Evolutionary conservation across 768 basidiomycete species (phyloP).

Genomic region (Mrakia blollopis): DNA sequence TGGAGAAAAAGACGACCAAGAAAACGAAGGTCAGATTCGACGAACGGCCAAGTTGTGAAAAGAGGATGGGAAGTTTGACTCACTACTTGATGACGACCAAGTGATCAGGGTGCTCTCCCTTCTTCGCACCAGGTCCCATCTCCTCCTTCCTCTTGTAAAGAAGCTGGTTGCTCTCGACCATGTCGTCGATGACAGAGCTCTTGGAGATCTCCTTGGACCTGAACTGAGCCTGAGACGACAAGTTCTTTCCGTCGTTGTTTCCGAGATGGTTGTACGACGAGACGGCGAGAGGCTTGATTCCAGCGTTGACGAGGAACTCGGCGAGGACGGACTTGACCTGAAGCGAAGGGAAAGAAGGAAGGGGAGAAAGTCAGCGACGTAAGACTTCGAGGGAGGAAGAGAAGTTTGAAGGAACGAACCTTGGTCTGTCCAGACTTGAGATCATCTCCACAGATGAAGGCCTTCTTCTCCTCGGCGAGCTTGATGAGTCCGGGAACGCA

Average conservation of each 20-base stretch:
- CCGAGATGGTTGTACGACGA: slow-evolving; percentile 98
- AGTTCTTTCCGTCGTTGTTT: slow-evolving; percentile 83
- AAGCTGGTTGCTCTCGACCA: slow-evolving; percentile 85
- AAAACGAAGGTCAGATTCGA: too few species aligned
- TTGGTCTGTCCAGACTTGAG: slow-evolving; percentile 93
- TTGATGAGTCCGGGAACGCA: slow-evolving; percentile 92
- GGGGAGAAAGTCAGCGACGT: background rate
- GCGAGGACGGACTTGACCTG: slow-evolving; percentile 95
- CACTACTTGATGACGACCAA: slow-evolving; percentile 52
- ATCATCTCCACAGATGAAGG: slow-evolving; percentile 96
- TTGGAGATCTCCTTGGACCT: slow-evolving; percentile 40
- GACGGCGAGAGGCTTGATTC: slow-evolving; percentile 69
- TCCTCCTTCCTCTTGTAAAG: slow-evolving; percentile 65
- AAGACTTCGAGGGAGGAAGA: background rate
- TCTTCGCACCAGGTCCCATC: slow-evolving; percentile 45
- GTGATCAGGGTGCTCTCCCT: slow-evolving; percentile 97
- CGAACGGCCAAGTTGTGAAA: background rate
- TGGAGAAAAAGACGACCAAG: slow-evolving; percentile 53
- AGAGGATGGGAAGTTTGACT: slow-evolving; percentile 25
- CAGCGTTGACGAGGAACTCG: slow-evolving; percentile 70
- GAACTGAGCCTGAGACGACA: slow-evolving; percentile 88
- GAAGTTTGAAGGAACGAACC: background rate
- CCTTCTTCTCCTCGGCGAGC: slow-evolving; percentile 79
- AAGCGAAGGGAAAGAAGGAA: background rate
- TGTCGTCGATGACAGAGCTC: slow-evolving; percentile 60